phyloP scores from a whole-genome alignment of 208 protist genomes.

The Wallacemonas sp. region DNA sequence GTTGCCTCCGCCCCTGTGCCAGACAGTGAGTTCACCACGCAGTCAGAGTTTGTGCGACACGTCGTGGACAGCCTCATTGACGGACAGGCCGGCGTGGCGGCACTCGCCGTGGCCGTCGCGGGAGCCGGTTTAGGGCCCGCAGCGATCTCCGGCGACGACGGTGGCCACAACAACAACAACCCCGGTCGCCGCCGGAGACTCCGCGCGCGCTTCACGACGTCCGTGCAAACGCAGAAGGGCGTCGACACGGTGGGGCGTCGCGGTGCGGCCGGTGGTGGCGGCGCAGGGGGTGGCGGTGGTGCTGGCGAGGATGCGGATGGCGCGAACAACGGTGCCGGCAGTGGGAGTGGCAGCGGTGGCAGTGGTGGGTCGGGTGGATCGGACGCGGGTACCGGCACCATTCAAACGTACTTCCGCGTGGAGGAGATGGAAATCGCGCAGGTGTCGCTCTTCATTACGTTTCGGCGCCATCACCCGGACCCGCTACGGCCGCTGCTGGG shows the following conservation, averaged over 20 bases:
- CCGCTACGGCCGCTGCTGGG: conserved; percentile 67
- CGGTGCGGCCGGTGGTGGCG: conserved; percentile 10
- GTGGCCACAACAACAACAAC: not conserved
- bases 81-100: not conserved
- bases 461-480: conserved; percentile 56
- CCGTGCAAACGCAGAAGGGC: conserved; percentile 24
- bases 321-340: not conserved
- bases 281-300: not conserved
- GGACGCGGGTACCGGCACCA: conserved; percentile 2
- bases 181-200: not conserved
- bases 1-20: not conserved
- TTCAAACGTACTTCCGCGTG: conserved; percentile 44
- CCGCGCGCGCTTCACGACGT: conserved; percentile 17
- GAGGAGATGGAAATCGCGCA: conserved; percentile 47
- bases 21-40: conserved; percentile 13
- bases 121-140: not conserved
- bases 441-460: conserved; percentile 64
- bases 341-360: conserved; percentile 1
- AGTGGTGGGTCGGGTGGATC: not conserved
- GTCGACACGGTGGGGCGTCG: conserved; percentile 11
- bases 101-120: conserved; percentile 3
- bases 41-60: conserved; percentile 10
- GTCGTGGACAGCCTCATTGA: conserved; percentile 13
- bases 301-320: not conserved
- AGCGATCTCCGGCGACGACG: not conserved